A percentile compares a stretch with the other conserved stretches of the same genome.
Conservation (phyloP, 768 basidiomycete genomes). For the Hygrophorus pudorinus region DNA sequence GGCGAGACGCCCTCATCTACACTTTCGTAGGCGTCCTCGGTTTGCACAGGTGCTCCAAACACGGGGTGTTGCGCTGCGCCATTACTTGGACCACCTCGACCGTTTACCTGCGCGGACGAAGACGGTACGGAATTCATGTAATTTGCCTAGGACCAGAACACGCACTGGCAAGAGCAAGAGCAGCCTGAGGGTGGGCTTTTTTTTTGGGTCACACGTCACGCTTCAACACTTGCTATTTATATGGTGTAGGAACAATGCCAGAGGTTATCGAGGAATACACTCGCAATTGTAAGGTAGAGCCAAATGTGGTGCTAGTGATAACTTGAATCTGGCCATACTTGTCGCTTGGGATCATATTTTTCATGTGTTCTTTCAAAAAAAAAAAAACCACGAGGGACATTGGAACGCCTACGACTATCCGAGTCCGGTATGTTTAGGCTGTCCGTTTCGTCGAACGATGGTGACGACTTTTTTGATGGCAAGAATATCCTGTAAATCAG, state of each 20-base stretch:
- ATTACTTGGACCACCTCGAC: conserved; percentile 37
- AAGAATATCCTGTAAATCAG: conserved; percentile 32
- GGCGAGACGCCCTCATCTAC: conserved; percentile 17
- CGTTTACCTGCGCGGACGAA: conserved; percentile 38
- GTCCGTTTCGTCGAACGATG: background rate
- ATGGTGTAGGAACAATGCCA: no score
- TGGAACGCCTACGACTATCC: background rate
- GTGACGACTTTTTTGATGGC: conserved; percentile 25
- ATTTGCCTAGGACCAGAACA: no score
- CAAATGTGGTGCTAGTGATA: no score
- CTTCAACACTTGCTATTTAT: no score
- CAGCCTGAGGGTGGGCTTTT: background rate
- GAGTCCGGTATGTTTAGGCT: no score
- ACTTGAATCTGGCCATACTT: no score
- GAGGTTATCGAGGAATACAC: no score
- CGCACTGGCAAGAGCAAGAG: no score
- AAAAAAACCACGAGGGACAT: background rate
- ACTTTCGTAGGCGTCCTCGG: background rate
- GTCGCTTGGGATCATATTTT: no score
- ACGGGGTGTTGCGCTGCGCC: conserved; percentile 32
- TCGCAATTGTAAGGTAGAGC: no score
- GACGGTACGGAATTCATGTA: conserved; percentile 7
- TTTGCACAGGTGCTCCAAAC: conserved; percentile 23
- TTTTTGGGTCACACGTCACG: no score
- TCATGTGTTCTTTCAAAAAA: no score